Percentiles rank a stretch among this genome's conserved stretches.
Conservation (phyloP, 805 yeast genomes). For the Torulaspora indica region DNA sequence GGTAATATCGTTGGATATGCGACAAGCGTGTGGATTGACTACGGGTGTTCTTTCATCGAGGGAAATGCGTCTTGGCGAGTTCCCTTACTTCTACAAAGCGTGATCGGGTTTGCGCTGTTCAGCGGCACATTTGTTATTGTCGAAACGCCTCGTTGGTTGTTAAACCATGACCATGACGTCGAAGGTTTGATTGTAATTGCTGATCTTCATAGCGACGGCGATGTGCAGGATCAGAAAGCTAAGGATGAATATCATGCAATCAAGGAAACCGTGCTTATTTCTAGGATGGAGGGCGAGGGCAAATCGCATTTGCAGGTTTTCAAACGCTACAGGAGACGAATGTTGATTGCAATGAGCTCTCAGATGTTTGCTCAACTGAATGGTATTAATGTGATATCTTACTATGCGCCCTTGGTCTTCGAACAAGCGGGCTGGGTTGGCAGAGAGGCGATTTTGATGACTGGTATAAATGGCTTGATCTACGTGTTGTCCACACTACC, state of each 20-base stretch:
- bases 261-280: constrained; percentile 71
- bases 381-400: constrained; percentile 88
- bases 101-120: constrained; percentile 63
- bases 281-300: constrained; percentile 74
- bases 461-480: constrained; percentile 68
- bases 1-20: constrained; percentile 82
- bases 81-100: constrained; percentile 70
- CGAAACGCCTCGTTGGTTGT: constrained; percentile 87
- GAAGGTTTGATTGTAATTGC: constrained; percentile 86
- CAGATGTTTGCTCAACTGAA: constrained; percentile 90
- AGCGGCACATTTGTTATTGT: constrained; percentile 74
- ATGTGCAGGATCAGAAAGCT: constrained; percentile 63
- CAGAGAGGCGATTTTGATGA: constrained; percentile 80
- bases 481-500: constrained; percentile 69
- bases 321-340: constrained; percentile 66
- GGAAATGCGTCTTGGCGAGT: constrained; percentile 68
- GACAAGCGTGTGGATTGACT: constrained; percentile 83
- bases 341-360: constrained; percentile 83
- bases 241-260: constrained; percentile 70
- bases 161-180: constrained; percentile 71
- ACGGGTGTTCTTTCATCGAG: constrained; percentile 57
- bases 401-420: constrained; percentile 89
- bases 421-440: constrained; percentile 96
- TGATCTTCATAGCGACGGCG: constrained; percentile 74
- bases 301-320: constrained; percentile 70